phyloP scores from a whole-genome alignment of 805 yeast genomes.

The Candida takata region DNA sequence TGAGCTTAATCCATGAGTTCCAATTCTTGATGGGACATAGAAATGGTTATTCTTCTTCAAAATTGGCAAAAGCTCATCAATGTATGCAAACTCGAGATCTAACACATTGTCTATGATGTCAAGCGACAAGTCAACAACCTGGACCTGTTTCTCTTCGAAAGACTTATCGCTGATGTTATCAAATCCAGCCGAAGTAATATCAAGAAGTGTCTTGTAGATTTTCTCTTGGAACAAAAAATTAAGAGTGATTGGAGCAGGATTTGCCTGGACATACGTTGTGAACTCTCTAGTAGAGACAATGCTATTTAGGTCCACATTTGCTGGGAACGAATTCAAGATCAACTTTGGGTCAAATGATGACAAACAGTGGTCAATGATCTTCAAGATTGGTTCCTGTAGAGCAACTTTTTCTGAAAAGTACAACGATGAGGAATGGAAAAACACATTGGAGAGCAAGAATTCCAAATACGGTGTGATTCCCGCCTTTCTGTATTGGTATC shows the following conservation, averaged over 20 bases:
- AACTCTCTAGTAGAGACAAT: conserved; percentile 40
- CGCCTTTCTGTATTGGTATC: conserved; percentile 48
- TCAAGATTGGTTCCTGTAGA: conserved; percentile 49
- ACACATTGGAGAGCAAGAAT: conserved; percentile 58
- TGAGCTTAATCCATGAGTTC: conserved; percentile 54
- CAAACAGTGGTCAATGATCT: conserved; percentile 42
- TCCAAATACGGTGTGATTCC: conserved; percentile 82
- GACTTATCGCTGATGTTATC: conserved; percentile 44
- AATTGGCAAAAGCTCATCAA: conserved; percentile 47
- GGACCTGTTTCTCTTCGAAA: conserved; percentile 26
- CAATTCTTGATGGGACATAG: conserved; percentile 30
- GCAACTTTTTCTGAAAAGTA: conserved; percentile 28
- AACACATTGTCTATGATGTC: conserved; percentile 39
- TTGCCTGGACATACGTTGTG: conserved; percentile 47
- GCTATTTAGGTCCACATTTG: conserved; percentile 42
- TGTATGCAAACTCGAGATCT: conserved; percentile 50
- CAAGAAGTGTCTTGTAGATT: conserved; percentile 49
- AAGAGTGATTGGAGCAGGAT: conserved; percentile 62
- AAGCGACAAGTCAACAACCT: conserved; percentile 35
- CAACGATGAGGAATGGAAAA: conserved; percentile 43
- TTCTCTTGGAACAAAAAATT: conserved; percentile 56
- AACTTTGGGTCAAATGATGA: conserved; percentile 45
- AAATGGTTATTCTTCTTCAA: conserved; percentile 32
- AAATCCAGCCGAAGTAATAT: conserved; percentile 49
- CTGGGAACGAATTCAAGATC: conserved; percentile 45